These are phyloP conservation scores for Penicillium crystallinum DNA, from an alignment of 495 filamentous ascomycete genomes.

Conservation along the genomic window DNA sequence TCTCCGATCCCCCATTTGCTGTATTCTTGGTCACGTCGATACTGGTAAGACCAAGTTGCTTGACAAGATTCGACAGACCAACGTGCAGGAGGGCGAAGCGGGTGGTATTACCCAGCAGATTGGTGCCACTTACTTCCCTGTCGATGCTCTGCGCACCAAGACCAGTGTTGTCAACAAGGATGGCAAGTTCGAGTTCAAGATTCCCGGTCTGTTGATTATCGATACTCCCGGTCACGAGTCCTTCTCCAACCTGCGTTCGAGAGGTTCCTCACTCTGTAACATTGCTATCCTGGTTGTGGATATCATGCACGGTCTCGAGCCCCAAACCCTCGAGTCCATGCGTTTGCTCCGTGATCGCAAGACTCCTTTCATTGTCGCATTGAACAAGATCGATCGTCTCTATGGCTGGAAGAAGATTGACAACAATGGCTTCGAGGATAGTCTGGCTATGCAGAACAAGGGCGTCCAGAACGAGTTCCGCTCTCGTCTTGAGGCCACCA, in stretches of 20 bases:
- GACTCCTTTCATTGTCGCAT: slow-evolving; percentile 96
- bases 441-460: slow-evolving; percentile 84
- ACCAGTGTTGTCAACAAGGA: slow-evolving; percentile 90
- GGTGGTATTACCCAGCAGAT: slow-evolving; percentile 99
- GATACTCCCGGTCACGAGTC: slow-evolving; percentile 99
- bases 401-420: slow-evolving; percentile 97
- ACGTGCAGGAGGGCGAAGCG: slow-evolving; percentile 98
- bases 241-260: slow-evolving; percentile 94
- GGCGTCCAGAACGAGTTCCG: slow-evolving; percentile 92
- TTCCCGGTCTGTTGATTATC: slow-evolving; percentile 94
- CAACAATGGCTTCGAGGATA: slow-evolving; percentile 96
- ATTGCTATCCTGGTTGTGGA: slow-evolving; percentile 99
- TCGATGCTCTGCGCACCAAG: slow-evolving; percentile 87
- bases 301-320: slow-evolving; percentile 99
- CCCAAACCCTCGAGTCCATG: slow-evolving; percentile 97
- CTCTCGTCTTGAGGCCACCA: slow-evolving; percentile 84
- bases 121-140: slow-evolving; percentile 98
- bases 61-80: slow-evolving; percentile 98
- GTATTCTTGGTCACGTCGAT: slow-evolving; percentile 99
- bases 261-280: slow-evolving; percentile 97
- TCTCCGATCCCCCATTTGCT: slow-evolving; percentile 96
- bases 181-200: slow-evolving; percentile 90
- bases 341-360: slow-evolving; percentile 84
- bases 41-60: slow-evolving; percentile 98
- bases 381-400: slow-evolving; percentile 99